A percentile compares a stretch with the other conserved stretches of the same genome.
Evolutionary conservation across 1,284 basidiomycete genomes (phyloP).

Genomic region (Ustilago xerochloae): DNA sequence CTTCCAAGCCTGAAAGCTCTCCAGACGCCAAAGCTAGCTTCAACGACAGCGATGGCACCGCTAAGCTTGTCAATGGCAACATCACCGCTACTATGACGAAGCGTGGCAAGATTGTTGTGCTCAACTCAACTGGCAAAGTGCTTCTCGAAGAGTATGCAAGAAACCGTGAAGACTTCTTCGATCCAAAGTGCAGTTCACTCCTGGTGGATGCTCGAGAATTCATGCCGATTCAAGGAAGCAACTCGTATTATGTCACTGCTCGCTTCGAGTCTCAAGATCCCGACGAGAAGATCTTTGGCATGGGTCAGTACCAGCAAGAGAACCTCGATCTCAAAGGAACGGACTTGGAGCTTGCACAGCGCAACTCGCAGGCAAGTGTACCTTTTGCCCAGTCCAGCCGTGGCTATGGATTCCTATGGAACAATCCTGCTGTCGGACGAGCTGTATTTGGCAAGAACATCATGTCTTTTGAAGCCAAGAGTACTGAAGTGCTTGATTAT

Average conservation of each 20-base stretch:
- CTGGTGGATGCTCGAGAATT: constrained; percentile 35
- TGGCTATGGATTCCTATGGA: constrained; percentile 39
- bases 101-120: constrained; percentile 16
- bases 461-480: constrained; percentile 27
- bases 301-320: constrained; percentile 38
- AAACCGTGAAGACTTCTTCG: constrained; percentile 20
- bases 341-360: constrained; percentile 31
- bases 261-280: constrained; percentile 31
- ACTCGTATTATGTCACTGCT: constrained; percentile 20
- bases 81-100: constrained; percentile 16
- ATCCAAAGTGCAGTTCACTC: constrained; percentile 32
- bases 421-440: constrained; percentile 36
- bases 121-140: neutral
- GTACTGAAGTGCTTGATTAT: constrained; percentile 27
- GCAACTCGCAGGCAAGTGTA: constrained; percentile 34
- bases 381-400: constrained; percentile 31
- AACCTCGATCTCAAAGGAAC: constrained; percentile 21
- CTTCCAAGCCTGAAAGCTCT: neutral
- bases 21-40: no score
- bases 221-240: constrained; percentile 10
- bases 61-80: constrained; percentile 11
- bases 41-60: no score
- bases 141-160: constrained; percentile 29
- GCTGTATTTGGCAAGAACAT: constrained; percentile 30
- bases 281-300: constrained; percentile 35